phyloP scores from a whole-genome alignment of 2,329 filamentous ascomycete species.

The Dothistroma septosporum region DNA sequence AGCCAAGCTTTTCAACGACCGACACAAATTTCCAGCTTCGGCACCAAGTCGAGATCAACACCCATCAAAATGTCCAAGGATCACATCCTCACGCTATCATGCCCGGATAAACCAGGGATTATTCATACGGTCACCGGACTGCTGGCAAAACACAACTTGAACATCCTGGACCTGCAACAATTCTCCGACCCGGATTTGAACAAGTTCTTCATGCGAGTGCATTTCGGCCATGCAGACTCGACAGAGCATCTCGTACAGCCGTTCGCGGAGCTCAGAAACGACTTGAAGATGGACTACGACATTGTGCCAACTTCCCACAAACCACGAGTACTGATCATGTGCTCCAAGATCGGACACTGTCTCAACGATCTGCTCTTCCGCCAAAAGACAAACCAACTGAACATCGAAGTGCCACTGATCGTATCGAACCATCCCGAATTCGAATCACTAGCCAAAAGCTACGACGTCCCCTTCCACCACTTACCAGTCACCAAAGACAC shows the following conservation, averaged over 20 bases:
- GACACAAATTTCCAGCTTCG: constrained; percentile 5
- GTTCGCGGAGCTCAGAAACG: constrained; percentile 58
- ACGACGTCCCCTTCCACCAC: constrained; percentile 75
- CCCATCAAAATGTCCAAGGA: constrained; percentile 38
- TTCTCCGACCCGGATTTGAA: constrained; percentile 71
- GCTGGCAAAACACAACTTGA: constrained; percentile 68
- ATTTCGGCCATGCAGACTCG: constrained; percentile 61
- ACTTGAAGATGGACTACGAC: constrained; percentile 67
- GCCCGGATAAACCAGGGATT: constrained; percentile 79
- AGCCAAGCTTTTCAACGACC: background rate
- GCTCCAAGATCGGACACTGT: constrained; percentile 83
- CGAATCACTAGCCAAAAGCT: constrained; percentile 62
- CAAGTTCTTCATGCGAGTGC: constrained; percentile 84
- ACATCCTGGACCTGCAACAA: constrained; percentile 80
- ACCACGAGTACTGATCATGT: constrained; percentile 78
- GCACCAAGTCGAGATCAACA: constrained; percentile 6
- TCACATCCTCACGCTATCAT: constrained; percentile 75
- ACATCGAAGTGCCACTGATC: constrained; percentile 71
- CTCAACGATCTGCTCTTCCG: constrained; percentile 81
- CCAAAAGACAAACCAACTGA: constrained; percentile 67
- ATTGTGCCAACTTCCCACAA: constrained; percentile 65
- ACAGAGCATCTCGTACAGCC: constrained; percentile 50
- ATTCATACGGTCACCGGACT: constrained; percentile 79
- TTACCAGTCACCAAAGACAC: constrained; percentile 75
- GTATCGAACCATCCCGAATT: constrained; percentile 80